Evolutionary conservation across 345 rosid genomes (phyloP).

Genomic region (Acer saccharum): DNA sequence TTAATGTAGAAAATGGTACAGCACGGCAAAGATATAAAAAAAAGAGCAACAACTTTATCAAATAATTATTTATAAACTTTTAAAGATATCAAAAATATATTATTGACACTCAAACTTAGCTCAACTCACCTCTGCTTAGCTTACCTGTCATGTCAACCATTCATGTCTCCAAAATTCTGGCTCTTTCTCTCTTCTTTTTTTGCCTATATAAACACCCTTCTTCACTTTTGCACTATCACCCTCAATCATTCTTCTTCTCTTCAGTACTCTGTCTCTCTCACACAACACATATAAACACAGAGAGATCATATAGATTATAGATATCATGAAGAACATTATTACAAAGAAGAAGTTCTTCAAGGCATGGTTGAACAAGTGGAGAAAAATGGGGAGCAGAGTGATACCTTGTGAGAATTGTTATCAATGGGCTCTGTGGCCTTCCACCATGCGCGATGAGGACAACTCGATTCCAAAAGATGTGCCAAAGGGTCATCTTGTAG

Average conservation of each 20-base stretch:
- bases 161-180: constrained; percentile 34
- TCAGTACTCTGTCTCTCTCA: constrained; percentile 14
- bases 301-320: neutral
- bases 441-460: constrained; percentile 38
- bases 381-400: constrained; percentile 47
- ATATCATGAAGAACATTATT: constrained; percentile 19
- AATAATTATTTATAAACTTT: neutral
- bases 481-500: constrained; percentile 82
- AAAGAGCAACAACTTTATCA: constrained; percentile 10
- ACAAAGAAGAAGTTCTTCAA: constrained; percentile 47
- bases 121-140: constrained; percentile 23
- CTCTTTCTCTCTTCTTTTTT: constrained; percentile 27
- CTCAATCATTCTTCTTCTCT: constrained; percentile 19
- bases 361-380: constrained; percentile 56
- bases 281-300: neutral
- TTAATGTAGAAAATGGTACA: constrained; percentile 29
- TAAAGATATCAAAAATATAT: neutral
- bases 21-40: constrained; percentile 26
- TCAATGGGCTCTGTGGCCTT: constrained; percentile 45
- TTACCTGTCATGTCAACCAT: constrained; percentile 47
- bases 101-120: neutral
- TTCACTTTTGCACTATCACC: constrained; percentile 28
- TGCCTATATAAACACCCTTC: constrained; percentile 39
- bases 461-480: constrained; percentile 71
- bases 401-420: constrained; percentile 52